phyloP scores from a whole-genome alignment of 495 filamentous ascomycete species.

The Neurospora tetraspora region DNA sequence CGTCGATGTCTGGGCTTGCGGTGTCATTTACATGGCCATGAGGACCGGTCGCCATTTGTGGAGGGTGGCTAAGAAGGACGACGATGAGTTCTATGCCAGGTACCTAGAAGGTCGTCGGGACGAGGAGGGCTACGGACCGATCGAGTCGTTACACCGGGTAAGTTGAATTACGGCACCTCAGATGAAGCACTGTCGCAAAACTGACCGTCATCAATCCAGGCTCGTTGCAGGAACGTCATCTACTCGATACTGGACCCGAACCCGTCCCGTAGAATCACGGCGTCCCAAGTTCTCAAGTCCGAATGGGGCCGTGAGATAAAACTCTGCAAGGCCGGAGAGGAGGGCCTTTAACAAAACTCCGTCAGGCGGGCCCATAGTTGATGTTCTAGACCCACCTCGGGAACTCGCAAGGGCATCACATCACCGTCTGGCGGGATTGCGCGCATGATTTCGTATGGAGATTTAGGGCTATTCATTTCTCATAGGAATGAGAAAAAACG shows the following conservation, averaged over 20 bases:
- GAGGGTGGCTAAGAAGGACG: constrained; percentile 89
- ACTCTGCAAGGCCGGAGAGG: constrained; percentile 89
- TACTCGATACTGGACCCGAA: constrained; percentile 99
- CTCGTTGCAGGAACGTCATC: constrained; percentile 95
- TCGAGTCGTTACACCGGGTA: constrained; percentile 92
- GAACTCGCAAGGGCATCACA: constrained; percentile 1
- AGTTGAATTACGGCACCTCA: constrained; percentile 27
- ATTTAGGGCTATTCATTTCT: background rate
- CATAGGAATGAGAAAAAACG: background rate
- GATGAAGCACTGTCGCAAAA: constrained; percentile 6
- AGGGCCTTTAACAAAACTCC: constrained; percentile 52
- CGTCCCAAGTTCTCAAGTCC: constrained; percentile 91
- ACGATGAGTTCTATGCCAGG: constrained; percentile 92
- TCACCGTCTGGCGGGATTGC: constrained; percentile 13
- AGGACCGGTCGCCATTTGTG: constrained; percentile 90
- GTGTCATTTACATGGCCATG: constrained; percentile 99
- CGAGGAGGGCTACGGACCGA: constrained; percentile 90
- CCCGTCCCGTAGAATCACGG: constrained; percentile 79
- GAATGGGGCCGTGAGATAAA: constrained; percentile 98
- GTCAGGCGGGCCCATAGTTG: constrained; percentile 9
- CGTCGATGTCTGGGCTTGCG: constrained; percentile 95
- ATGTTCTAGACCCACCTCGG: background rate
- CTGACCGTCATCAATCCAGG: constrained; percentile 41
- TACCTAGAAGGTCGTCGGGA: constrained; percentile 88
- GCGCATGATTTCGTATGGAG: background rate